Conservation (phyloP, 257 asterid genomes). For the Marsdenia floribunda region DNA sequence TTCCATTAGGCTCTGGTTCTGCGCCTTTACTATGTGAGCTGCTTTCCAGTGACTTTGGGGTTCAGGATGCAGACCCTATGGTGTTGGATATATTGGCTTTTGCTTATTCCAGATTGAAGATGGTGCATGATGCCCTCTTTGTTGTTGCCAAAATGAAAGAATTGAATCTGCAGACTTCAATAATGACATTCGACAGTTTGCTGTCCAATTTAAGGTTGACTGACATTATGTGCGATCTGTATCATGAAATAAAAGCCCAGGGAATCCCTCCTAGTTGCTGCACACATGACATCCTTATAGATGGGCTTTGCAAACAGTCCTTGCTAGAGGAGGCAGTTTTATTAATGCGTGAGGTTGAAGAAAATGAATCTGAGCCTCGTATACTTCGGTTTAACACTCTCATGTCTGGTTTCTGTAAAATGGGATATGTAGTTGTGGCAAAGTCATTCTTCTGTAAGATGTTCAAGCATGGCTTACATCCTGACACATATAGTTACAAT, state of each 20-base stretch:
- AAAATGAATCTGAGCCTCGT: conserved; percentile 39
- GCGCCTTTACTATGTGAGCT: conserved; percentile 59
- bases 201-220: conserved; percentile 54
- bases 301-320: conserved; percentile 65
- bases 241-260: conserved; percentile 38
- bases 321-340: conserved; percentile 55
- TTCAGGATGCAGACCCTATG: conserved; percentile 37
- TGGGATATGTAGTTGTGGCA: conserved; percentile 55
- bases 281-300: conserved; percentile 56
- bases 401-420: conserved; percentile 59
- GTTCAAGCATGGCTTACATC: conserved; percentile 59
- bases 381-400: conserved; percentile 55
- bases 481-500: conserved; percentile 65
- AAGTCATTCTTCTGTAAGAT: conserved; percentile 66
- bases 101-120: conserved; percentile 46
- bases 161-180: conserved; percentile 46
- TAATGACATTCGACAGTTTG: conserved; percentile 55
- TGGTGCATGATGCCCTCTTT: conserved; percentile 65
- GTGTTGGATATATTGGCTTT: conserved; percentile 76
- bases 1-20: conserved; percentile 71
- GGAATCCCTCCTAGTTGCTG: conserved; percentile 42
- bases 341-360: conserved; percentile 37
- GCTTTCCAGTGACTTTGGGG: conserved; percentile 44
- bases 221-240: conserved; percentile 50
- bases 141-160: conserved; percentile 66